phyloP scores from a whole-genome alignment of 2,329 filamentous ascomycete species.

The Penicillium sp. region DNA sequence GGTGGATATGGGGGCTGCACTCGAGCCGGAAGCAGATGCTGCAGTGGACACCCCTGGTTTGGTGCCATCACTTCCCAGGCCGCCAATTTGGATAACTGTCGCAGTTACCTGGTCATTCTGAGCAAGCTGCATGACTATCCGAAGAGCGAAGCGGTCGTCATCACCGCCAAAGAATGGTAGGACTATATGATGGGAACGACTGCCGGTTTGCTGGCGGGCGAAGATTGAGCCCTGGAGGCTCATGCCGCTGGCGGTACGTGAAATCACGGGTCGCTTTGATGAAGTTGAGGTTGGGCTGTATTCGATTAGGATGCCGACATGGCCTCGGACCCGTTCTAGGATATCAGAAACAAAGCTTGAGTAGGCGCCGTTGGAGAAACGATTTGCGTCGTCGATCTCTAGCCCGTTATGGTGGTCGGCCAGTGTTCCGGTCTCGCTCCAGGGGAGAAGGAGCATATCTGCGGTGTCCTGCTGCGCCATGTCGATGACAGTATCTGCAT shows the following conservation, averaged over 20 bases:
- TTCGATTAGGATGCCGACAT: constrained; percentile 77
- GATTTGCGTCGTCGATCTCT: constrained; percentile 51
- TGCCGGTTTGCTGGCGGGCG: constrained; percentile 55
- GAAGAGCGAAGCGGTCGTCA: constrained; percentile 77
- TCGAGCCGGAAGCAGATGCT: constrained; percentile 2
- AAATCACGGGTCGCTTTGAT: constrained; percentile 24
- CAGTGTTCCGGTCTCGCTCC: constrained; percentile 78
- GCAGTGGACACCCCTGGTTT: constrained; percentile 13
- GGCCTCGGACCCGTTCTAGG: constrained; percentile 62
- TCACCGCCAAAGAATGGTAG: constrained; percentile 80
- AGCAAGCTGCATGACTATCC: constrained; percentile 78
- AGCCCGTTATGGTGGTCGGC: constrained; percentile 60
- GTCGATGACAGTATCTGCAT: constrained; percentile 70
- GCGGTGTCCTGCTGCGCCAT: constrained; percentile 68
- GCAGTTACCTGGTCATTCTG: constrained; percentile 75
- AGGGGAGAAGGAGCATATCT: constrained; percentile 79
- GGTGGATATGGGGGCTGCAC: neutral
- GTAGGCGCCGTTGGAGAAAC: constrained; percentile 63
- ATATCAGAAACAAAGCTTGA: constrained; percentile 69
- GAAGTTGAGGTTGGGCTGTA: constrained; percentile 55
- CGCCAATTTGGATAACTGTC: constrained; percentile 64
- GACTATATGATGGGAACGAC: constrained; percentile 76
- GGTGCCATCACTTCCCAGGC: neutral
- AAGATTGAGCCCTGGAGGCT: constrained; percentile 62
- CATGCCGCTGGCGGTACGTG: constrained; percentile 53